A percentile compares a stretch with the other conserved stretches of the same genome.
Evolutionary conservation across 2,329 filamentous ascomycete genomes (phyloP).

Genomic region (Byssothecium circinans): DNA sequence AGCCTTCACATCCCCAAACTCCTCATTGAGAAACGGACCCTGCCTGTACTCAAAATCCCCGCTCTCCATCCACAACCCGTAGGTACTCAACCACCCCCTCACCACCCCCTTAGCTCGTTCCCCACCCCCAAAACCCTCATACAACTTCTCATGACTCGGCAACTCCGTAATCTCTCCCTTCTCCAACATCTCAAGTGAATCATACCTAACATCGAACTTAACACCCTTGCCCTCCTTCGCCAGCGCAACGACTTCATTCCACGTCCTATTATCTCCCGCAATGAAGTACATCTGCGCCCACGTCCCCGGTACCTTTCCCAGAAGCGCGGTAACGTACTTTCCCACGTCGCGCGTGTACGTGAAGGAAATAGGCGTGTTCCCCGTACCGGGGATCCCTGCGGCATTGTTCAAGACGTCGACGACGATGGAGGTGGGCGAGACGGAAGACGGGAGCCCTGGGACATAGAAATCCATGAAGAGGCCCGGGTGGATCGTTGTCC

Average conservation of each 20-base stretch:
- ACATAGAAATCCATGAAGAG: slow-evolving; percentile 32
- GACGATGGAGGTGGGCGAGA: slow-evolving; percentile 2
- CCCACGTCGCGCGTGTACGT: slow-evolving; percentile 56
- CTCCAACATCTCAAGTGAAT: slow-evolving; percentile 16
- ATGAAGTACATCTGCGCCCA: slow-evolving; percentile 47
- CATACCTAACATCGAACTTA: slow-evolving; percentile 18
- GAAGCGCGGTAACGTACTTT: slow-evolving; percentile 46
- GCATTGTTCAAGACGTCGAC: slow-evolving; percentile 13
- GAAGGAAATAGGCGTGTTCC: slow-evolving; percentile 49
- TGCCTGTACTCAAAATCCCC: slow-evolving; percentile 4
- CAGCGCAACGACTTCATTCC: slow-evolving; percentile 14
- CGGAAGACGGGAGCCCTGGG: slow-evolving; percentile 14
- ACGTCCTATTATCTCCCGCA: slow-evolving; percentile 13
- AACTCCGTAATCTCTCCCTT: slow-evolving; percentile 15
- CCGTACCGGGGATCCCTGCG: slow-evolving; percentile 55
- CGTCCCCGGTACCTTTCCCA: slow-evolving; percentile 43
- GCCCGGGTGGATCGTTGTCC: slow-evolving; percentile 24
- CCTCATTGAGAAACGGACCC: slow-evolving; percentile 8
- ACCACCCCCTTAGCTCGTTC: slow-evolving; percentile 3
- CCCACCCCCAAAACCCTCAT: slow-evolving; percentile 8
- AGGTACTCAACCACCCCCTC: slow-evolving; percentile 3
- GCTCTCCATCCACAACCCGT: slow-evolving; percentile 11
- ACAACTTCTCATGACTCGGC: slow-evolving; percentile 5
- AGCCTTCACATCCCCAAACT: slow-evolving; percentile 16
- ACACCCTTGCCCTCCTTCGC: slow-evolving; percentile 12